phyloP scores from a whole-genome alignment of 202 grass and related monocot species.

The Dendrocalamus latiflorus region DNA sequence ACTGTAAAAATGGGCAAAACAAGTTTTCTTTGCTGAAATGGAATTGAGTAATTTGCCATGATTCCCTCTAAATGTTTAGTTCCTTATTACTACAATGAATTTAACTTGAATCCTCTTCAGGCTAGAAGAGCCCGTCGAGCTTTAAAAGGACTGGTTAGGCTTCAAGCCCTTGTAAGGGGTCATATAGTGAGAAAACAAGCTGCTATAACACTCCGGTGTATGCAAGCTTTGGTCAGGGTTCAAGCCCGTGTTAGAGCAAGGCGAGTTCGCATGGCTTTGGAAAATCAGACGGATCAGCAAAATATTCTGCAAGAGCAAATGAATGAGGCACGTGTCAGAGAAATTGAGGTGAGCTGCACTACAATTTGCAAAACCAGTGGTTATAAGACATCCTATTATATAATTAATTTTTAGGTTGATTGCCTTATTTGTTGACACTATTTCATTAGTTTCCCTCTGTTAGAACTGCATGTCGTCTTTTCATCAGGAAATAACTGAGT shows the following conservation, averaged over 20 bases:
- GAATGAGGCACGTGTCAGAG: slow-evolving; percentile 50
- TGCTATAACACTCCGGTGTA: slow-evolving; percentile 77
- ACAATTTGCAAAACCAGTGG: not conserved
- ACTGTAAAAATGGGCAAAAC: not conserved
- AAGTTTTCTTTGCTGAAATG: not conserved
- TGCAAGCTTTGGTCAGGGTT: slow-evolving; percentile 95
- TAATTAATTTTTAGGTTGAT: not conserved
- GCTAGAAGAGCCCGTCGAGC: slow-evolving; percentile 87
- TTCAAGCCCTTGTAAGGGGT: slow-evolving; percentile 95
- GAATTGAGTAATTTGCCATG: not conserved
- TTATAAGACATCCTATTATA: slow-evolving; percentile 3
- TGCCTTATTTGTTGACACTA: not conserved
- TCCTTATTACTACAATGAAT: not conserved
- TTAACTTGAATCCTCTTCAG: slow-evolving; percentile 46
- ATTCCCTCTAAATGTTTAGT: not conserved
- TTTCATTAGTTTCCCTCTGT: not conserved
- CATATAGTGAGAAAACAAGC: slow-evolving; percentile 98
- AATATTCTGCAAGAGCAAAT: slow-evolving; percentile 37
- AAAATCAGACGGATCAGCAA: slow-evolving; percentile 71
- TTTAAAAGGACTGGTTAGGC: slow-evolving; percentile 86
- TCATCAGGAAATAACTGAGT: not conserved
- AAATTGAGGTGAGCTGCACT: slow-evolving; percentile 68
- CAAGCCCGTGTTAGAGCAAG: slow-evolving; percentile 90
- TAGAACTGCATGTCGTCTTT: not conserved
- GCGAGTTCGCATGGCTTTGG: slow-evolving; percentile 77